phyloP scores from a whole-genome alignment of 2,329 filamentous ascomycete species.

The Coniochaeta ligniaria region DNA sequence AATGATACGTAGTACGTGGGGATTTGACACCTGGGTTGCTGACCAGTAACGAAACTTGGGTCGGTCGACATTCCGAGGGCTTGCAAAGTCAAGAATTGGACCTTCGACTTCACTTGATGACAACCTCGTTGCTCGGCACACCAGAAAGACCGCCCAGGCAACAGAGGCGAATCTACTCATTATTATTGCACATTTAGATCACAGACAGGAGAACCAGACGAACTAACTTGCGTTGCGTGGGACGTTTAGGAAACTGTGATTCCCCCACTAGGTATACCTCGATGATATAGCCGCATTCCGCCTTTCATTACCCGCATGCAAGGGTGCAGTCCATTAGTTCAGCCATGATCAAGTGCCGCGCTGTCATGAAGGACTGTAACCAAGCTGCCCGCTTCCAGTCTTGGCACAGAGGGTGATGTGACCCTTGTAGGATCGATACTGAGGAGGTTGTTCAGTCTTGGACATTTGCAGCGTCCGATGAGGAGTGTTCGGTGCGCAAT shows the following conservation, averaged over 20 bases:
- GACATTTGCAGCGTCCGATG: neutral
- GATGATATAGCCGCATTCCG: too few species aligned
- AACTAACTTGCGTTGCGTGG: too few species aligned
- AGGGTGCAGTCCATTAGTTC: neutral
- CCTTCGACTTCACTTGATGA: neutral
- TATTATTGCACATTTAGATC: neutral
- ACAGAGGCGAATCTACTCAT: neutral
- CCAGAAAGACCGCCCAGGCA: neutral
- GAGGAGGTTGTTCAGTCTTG: too few species aligned
- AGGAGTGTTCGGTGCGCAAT: neutral
- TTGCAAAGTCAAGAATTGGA: neutral
- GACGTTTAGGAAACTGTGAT: neutral
- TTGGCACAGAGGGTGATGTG: too few species aligned
- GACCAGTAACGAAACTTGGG: neutral
- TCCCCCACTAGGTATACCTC: too few species aligned
- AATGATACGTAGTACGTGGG: neutral
- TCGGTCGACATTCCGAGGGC: neutral
- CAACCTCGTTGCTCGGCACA: neutral
- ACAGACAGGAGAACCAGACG: neutral
- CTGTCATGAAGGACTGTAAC: neutral
- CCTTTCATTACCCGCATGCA: neutral
- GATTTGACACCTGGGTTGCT: neutral
- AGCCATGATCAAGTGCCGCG: neutral
- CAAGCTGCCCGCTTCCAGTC: neutral
- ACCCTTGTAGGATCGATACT: too few species aligned